Evolutionary conservation across 2,329 filamentous ascomycete genomes (phyloP).

Genomic region (Aspergillus sojae): DNA sequence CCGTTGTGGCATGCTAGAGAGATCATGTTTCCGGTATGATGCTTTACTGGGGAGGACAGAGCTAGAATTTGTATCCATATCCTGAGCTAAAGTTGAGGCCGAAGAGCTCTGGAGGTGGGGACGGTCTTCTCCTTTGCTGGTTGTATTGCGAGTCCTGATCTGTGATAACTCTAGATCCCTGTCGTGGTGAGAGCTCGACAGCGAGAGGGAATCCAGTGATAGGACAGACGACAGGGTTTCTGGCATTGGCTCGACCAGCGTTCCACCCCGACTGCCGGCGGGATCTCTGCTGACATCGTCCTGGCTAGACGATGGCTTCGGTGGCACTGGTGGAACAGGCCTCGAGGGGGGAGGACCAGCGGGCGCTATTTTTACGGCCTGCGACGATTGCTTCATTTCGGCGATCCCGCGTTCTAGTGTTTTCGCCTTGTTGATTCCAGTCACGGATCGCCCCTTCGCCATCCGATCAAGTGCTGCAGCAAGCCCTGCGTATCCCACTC

Average conservation of each 20-base stretch:
- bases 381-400: constrained; percentile 7
- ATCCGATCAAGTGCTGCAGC: constrained; percentile 63
- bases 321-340: constrained; percentile 26
- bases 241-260: constrained; percentile 24
- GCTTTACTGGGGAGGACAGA: neutral
- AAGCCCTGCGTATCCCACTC: constrained; percentile 69
- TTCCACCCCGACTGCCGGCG: neutral
- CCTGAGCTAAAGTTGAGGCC: neutral
- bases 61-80: neutral
- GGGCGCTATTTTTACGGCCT: neutral
- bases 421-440: constrained; percentile 31
- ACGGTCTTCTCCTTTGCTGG: neutral
- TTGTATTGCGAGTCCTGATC: neutral
- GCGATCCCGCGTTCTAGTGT: constrained; percentile 20
- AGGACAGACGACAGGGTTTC: constrained; percentile 33
- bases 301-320: constrained; percentile 29
- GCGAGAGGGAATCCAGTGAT: constrained; percentile 27
- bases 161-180: neutral
- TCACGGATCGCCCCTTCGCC: constrained; percentile 33
- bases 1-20: constrained; percentile 5
- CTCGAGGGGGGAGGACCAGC: constrained; percentile 9
- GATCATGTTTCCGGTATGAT: neutral
- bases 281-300: neutral
- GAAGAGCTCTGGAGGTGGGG: constrained; percentile 3
- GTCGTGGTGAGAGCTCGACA: constrained; percentile 2